Evolutionary conservation across 2,329 filamentous ascomycete species (phyloP).

Genomic region (Cercospora canescens): DNA sequence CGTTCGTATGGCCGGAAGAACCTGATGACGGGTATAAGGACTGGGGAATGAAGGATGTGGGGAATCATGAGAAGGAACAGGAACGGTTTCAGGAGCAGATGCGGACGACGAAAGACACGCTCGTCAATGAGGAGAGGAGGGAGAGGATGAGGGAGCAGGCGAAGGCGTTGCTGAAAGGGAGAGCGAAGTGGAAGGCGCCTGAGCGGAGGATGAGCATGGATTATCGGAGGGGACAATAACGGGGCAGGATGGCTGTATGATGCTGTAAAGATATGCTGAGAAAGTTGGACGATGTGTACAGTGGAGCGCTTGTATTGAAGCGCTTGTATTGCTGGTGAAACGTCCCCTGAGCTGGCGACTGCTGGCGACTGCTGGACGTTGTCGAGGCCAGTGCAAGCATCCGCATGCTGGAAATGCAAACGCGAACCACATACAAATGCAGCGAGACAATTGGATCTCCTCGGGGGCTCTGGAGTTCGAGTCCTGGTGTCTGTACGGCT

Average conservation of each 20-base stretch:
- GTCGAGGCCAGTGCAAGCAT: too few relatives aligned
- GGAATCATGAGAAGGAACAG: slow-evolving; percentile 38
- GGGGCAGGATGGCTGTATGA: neutral
- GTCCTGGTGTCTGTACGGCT: too few relatives aligned
- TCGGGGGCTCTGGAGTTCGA: too few relatives aligned
- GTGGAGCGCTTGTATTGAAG: neutral
- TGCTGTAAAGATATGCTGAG: neutral
- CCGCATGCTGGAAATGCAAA: too few relatives aligned
- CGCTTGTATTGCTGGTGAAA: too few relatives aligned
- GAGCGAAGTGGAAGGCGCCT: slow-evolving; percentile 56
- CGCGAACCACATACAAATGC: too few relatives aligned
- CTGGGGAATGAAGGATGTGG: slow-evolving; percentile 33
- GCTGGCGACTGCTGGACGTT: too few relatives aligned
- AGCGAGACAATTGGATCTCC: too few relatives aligned
- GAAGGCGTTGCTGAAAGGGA: slow-evolving; percentile 60
- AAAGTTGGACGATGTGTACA: neutral
- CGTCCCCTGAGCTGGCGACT: too few relatives aligned
- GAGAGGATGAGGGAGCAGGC: slow-evolving; percentile 60
- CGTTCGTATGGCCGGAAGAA: slow-evolving; percentile 82
- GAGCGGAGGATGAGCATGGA: neutral
- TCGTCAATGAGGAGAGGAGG: slow-evolving; percentile 44
- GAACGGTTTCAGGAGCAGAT: slow-evolving; percentile 39
- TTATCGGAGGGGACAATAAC: slow-evolving; percentile 3
- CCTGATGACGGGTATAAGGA: slow-evolving; percentile 59
- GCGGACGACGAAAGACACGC: slow-evolving; percentile 36